Evolutionary conservation across 257 asterid species (phyloP).

Genomic region (Solanum bulbocastanum): DNA sequence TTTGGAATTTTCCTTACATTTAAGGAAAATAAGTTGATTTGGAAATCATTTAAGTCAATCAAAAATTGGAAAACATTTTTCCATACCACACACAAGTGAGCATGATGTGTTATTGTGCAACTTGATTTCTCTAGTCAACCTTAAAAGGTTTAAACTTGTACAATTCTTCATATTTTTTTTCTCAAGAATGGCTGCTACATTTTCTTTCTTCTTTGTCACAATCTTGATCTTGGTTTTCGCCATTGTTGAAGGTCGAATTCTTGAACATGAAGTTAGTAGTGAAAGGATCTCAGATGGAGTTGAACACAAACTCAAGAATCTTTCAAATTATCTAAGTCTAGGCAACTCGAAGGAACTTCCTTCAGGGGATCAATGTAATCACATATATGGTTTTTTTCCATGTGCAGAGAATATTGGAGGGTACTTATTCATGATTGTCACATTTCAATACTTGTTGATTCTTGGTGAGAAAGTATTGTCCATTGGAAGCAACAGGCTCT

Average conservation of each 20-base stretch:
- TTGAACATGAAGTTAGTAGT: background rate
- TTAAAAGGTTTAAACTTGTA: background rate
- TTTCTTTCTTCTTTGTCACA: background rate
- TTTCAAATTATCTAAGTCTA: background rate
- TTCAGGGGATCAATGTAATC: conserved; percentile 13
- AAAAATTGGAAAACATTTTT: too few species aligned
- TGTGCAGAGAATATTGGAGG: conserved; percentile 42
- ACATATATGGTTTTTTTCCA: conserved; percentile 15
- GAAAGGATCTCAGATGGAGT: conserved; percentile 24
- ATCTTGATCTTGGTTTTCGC: background rate
- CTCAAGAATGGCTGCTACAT: background rate
- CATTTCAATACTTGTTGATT: conserved; percentile 27
- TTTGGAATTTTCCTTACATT: background rate
- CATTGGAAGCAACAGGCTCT: conserved; percentile 28
- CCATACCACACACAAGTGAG: background rate
- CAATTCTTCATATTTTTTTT: background rate
- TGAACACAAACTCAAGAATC: background rate
- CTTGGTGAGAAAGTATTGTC: conserved; percentile 20
- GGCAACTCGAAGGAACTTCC: background rate
- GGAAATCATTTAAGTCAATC: too few species aligned
- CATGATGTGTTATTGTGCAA: background rate
- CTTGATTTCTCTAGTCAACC: background rate
- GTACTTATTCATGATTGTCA: conserved; percentile 19
- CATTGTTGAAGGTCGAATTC: conserved; percentile 9
- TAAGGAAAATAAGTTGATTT: background rate